Percentiles rank a stretch among this genome's conserved stretches.
Evolutionary conservation across 2,329 filamentous ascomycete species (phyloP).

Genomic region (Claviceps purpurea): DNA sequence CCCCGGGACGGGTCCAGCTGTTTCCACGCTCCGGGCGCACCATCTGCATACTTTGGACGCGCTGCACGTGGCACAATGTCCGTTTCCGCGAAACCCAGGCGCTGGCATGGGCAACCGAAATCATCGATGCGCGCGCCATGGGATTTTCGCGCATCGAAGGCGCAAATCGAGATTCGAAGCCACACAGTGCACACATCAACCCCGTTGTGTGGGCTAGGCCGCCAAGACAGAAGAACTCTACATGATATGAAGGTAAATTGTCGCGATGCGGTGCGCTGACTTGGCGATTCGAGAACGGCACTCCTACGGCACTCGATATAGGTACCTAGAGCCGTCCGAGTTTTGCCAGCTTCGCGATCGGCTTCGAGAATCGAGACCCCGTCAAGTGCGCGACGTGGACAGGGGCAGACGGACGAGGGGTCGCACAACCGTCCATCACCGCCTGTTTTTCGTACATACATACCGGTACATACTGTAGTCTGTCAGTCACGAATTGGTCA

Average conservation of each 20-base stretch:
- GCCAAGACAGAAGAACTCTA: neutral
- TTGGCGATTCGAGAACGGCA: conserved; percentile 6
- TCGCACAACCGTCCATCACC: too few relatives aligned
- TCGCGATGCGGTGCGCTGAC: conserved; percentile 1
- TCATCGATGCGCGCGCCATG: neutral
- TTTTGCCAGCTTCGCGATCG: conserved; percentile 2
- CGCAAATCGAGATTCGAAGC: neutral
- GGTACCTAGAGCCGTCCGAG: too few relatives aligned
- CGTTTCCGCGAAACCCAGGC: neutral
- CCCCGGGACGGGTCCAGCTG: neutral
- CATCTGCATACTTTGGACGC: neutral
- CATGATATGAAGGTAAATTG: too few relatives aligned
- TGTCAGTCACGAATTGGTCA: too few relatives aligned
- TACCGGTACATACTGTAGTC: too few relatives aligned
- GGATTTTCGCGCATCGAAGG: neutral
- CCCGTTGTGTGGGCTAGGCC: neutral
- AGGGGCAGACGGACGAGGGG: neutral
- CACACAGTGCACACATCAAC: neutral
- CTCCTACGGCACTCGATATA: neutral
- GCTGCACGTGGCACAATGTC: conserved; percentile 1
- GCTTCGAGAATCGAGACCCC: conserved; percentile 1
- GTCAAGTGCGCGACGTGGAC: conserved; percentile 1
- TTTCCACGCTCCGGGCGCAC: neutral
- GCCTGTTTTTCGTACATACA: too few relatives aligned
- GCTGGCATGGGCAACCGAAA: neutral